phyloP scores from a whole-genome alignment of 129 eudicot genomes.

The Erigeron canadensis region DNA sequence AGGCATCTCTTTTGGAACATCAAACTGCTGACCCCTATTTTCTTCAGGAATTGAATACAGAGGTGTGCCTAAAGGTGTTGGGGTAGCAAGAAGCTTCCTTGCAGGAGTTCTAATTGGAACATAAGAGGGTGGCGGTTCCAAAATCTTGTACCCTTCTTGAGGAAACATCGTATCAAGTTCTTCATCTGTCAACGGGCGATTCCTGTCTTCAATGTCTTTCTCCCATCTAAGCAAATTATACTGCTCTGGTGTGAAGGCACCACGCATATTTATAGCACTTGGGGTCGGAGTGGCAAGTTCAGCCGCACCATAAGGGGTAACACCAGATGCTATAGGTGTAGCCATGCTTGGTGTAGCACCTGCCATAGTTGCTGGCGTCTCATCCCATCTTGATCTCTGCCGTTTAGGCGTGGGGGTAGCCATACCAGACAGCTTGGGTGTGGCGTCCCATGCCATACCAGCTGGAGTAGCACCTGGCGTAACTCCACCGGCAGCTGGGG shows the following conservation, averaged over 20 bases:
- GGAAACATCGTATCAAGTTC: conserved; percentile 94
- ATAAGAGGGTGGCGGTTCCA: conserved; percentile 86
- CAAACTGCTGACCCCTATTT: conserved; percentile 78
- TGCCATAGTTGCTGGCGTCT: conserved; percentile 95
- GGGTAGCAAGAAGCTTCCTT: conserved; percentile 92
- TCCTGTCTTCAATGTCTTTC: conserved; percentile 94
- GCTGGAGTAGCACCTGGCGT: conserved; percentile 99
- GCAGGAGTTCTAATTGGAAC: conserved; percentile 95
- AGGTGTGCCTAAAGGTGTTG: conserved; percentile 87
- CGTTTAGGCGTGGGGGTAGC: conserved; percentile 96
- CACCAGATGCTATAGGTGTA: conserved; percentile 90
- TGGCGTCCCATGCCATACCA: conserved; percentile 99
- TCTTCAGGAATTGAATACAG: conserved; percentile 85
- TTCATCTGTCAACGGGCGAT: conserved; percentile 86
- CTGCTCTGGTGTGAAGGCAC: conserved; percentile 89
- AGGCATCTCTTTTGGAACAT: conserved; percentile 87
- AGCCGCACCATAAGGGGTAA: conserved; percentile 84
- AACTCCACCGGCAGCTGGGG: conserved; percentile 89
- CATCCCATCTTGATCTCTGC: conserved; percentile 98
- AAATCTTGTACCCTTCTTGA: conserved; percentile 79
- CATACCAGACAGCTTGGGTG: conserved; percentile 82
- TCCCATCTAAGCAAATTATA: conserved; percentile 90
- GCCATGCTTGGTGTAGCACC: conserved; percentile 91
- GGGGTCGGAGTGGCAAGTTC: conserved; percentile 98
- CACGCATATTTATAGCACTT: conserved; percentile 58